Conservation (phyloP, 345 rosid genomes). For the Lepidium didymum region DNA sequence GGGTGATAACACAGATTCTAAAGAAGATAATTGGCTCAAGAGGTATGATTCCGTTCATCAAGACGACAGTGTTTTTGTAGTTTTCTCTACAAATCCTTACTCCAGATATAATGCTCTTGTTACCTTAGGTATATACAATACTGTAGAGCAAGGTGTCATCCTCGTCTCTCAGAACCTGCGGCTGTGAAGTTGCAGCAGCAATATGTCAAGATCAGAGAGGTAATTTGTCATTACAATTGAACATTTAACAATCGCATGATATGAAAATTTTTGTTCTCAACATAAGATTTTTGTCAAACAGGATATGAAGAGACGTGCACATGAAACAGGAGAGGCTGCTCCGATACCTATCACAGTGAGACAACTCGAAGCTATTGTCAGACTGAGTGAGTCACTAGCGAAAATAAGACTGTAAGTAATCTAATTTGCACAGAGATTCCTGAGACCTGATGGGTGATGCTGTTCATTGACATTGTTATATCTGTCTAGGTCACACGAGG, state of each 20-base stretch:
- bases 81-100: neutral
- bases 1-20: constrained; percentile 42
- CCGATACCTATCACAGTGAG: constrained; percentile 88
- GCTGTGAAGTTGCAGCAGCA: constrained; percentile 60
- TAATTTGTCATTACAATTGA: constrained; percentile 18
- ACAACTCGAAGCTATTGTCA: constrained; percentile 88
- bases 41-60: constrained; percentile 36
- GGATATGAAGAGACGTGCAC: constrained; percentile 94
- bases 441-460: neutral
- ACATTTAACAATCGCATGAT: neutral
- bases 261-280: neutral
- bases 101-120: constrained; percentile 7
- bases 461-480: neutral
- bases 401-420: constrained; percentile 86
- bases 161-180: constrained; percentile 78
- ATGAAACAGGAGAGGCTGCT: constrained; percentile 89
- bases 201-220: constrained; percentile 88
- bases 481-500: constrained; percentile 60
- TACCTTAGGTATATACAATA: constrained; percentile 69
- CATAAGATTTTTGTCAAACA: constrained; percentile 6
- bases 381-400: constrained; percentile 91
- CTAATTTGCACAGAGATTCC: neutral
- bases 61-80: neutral
- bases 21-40: constrained; percentile 93
- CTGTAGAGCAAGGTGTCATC: constrained; percentile 76